Evolutionary conservation across 305 asterid genomes (phyloP), one percentile per base, ranked within the genome.

Genomic region (Lippia alba): DNA sequence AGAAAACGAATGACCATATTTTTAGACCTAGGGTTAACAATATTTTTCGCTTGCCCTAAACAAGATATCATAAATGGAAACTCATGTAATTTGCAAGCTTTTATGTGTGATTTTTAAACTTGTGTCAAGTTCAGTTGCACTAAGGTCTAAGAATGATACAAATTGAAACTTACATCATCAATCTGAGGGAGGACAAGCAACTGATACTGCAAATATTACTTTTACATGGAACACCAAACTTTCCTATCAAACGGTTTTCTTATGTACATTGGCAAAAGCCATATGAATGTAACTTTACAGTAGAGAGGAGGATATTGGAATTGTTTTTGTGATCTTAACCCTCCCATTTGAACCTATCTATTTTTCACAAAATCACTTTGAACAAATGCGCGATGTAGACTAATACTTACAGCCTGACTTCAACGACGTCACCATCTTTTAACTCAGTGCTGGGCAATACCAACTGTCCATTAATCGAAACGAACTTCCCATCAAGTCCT

Each of bases 361-460:
- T 61, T 44, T 16, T 45, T 39, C 45, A 40, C 7, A 54, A 18
- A 67, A 67, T 55, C 40, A 55, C 18, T 18, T 11, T 17, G 56
- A 39, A 46, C 32, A 57, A 7, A 5, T 10, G 34, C n/a, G 58
- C 30, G 30, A 24, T 24, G 1, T 24, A 33, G 70, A 70, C 14
- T 74, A 36, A 4, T 36, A 74, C 69, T 80, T 84, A 93, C 81
- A 79, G 73, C 72, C 86, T 84, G 60, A 89, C 91, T 82, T 91
- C 99, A 73, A 94, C 96, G 58, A 94, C 97, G 62, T 94, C 99
- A 9, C 99, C 99, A 68, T 94, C 99, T 79, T 86, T 94, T 56
- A 94, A 80, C 85, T 89, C 81, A 0, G 99, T 94, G 78, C 69
- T 74, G 44, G 99, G 97, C 59, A 94, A 64, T 19, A 89, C 99